A percentile compares a stretch with the other conserved stretches of the same genome.
phyloP scores from a whole-genome alignment of 352 stramenopile species.

The Phytophthora fragariae region DNA sequence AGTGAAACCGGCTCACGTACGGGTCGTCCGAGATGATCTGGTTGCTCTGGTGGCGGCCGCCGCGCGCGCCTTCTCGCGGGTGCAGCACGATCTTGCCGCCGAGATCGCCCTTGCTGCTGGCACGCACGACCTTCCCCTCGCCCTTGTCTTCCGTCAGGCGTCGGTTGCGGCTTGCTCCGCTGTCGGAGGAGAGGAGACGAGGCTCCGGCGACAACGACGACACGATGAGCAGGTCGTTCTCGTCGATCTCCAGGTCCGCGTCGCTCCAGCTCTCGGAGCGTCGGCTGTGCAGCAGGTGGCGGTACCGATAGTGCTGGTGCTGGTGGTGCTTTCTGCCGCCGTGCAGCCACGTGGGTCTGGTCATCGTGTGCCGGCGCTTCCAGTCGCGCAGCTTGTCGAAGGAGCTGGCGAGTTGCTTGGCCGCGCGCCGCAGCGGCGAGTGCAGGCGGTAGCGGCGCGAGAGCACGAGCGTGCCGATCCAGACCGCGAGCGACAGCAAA shows the following conservation, averaged over 20 bases:
- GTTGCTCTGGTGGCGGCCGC: slow-evolving; percentile 81
- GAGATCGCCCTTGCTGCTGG: slow-evolving; percentile 27
- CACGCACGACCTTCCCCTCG: slow-evolving; percentile 30
- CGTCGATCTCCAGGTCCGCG: slow-evolving; percentile 64
- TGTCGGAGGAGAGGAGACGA: slow-evolving; percentile 34
- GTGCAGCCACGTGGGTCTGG: slow-evolving; percentile 7
- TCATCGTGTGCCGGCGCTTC: slow-evolving; percentile 17
- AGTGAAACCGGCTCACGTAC: slow-evolving; percentile 86
- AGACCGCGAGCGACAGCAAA: slow-evolving; percentile 45
- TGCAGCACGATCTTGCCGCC: slow-evolving; percentile 70
- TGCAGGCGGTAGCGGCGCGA: slow-evolving; percentile 58
- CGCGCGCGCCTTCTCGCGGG: slow-evolving; percentile 63
- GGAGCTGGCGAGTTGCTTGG: slow-evolving; percentile 28
- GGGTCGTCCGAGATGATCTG: slow-evolving; percentile 89
- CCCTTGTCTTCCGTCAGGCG: slow-evolving; percentile 36
- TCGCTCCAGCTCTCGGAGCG: slow-evolving; percentile 34
- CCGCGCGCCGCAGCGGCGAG: slow-evolving; percentile 51
- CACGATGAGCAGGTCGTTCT: slow-evolving; percentile 76
- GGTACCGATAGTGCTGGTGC: no score
- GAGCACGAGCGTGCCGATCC: slow-evolving; percentile 56
- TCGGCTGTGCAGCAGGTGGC: slow-evolving; percentile 8
- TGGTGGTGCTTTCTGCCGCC: slow-evolving; percentile 3
- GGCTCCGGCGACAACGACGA: slow-evolving; percentile 70
- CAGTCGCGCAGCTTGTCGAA: slow-evolving; percentile 36
- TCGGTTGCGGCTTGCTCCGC: slow-evolving; percentile 3